Evolutionary conservation across 306 rosid species (phyloP).

Genomic region (Pyrus communis): DNA sequence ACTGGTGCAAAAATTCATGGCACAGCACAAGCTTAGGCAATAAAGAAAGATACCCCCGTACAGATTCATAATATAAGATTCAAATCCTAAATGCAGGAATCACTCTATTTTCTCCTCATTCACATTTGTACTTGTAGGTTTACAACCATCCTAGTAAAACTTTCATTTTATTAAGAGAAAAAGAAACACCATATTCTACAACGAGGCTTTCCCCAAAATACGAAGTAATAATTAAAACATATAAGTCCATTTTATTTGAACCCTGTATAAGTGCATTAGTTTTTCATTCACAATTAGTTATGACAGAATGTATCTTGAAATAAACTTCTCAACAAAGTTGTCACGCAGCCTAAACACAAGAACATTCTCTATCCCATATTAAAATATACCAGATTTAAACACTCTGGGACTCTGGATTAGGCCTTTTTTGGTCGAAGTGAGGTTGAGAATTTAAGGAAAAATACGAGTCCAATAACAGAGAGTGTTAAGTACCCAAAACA

Average conservation of each 20-base stretch:
- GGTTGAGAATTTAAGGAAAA: background rate
- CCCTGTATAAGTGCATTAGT: background rate
- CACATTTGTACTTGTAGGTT: background rate
- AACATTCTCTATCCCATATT: no score
- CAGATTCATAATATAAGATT: background rate
- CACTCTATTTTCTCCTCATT: background rate
- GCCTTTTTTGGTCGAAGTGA: background rate
- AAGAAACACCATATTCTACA: background rate
- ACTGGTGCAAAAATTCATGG: background rate
- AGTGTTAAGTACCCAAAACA: no score
- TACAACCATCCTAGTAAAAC: background rate
- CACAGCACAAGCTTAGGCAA: background rate
- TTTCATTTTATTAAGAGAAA: background rate
- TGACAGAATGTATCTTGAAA: background rate
- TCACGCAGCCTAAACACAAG: background rate
- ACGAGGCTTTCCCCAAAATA: background rate
- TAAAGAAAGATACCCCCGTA: background rate
- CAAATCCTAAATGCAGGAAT: background rate
- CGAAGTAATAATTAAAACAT: background rate
- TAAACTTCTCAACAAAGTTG: background rate
- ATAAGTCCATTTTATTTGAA: background rate
- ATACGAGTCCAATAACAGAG: background rate
- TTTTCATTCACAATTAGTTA: background rate
- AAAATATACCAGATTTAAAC: background rate
- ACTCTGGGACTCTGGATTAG: background rate